phyloP scores from a whole-genome alignment of 805 yeast genomes.

The Dipodascus geniculatus region DNA sequence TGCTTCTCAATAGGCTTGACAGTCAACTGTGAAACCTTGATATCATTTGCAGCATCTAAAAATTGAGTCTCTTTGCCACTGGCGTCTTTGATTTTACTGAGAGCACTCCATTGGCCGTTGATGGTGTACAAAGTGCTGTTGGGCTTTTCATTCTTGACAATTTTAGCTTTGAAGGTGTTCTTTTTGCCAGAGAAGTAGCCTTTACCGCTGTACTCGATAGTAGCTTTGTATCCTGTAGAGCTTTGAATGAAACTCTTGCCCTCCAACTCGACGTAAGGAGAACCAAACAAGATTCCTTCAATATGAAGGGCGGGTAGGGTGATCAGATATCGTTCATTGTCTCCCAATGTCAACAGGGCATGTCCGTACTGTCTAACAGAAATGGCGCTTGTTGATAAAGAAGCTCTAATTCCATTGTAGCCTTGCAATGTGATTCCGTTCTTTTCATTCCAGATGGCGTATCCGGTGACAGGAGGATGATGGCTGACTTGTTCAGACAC shows the following conservation, averaged over 20 bases:
- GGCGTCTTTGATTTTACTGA: constrained; percentile 53
- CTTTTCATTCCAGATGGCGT: constrained; percentile 63
- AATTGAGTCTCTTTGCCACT: constrained; percentile 26
- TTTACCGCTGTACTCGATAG: constrained; percentile 76
- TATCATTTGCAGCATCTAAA: constrained; percentile 24
- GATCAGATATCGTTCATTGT: constrained; percentile 53
- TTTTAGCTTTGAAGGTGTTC: constrained; percentile 80
- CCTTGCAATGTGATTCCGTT: constrained; percentile 68
- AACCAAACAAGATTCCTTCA: constrained; percentile 81
- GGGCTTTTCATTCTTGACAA: constrained; percentile 45
- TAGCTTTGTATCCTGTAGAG: constrained; percentile 62
- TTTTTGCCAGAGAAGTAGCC: constrained; percentile 95
- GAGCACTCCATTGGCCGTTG: constrained; percentile 86
- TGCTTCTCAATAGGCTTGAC: constrained; percentile 82
- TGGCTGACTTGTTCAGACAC: constrained; percentile 91
- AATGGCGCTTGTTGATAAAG: constrained; percentile 63
- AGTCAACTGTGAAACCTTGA: constrained; percentile 40
- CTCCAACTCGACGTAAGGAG: constrained; percentile 92
- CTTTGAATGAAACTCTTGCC: constrained; percentile 78
- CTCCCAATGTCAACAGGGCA: constrained; percentile 44
- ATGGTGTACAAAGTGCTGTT: constrained; percentile 65
- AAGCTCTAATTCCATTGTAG: constrained; percentile 78
- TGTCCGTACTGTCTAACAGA: constrained; percentile 90
- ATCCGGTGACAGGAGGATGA: constrained; percentile 97
- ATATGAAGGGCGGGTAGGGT: constrained; percentile 93